These are phyloP conservation scores for Meredithiella fracta DNA, from an alignment of 2,329 filamentous ascomycete genomes.

Conservation along the genomic window DNA sequence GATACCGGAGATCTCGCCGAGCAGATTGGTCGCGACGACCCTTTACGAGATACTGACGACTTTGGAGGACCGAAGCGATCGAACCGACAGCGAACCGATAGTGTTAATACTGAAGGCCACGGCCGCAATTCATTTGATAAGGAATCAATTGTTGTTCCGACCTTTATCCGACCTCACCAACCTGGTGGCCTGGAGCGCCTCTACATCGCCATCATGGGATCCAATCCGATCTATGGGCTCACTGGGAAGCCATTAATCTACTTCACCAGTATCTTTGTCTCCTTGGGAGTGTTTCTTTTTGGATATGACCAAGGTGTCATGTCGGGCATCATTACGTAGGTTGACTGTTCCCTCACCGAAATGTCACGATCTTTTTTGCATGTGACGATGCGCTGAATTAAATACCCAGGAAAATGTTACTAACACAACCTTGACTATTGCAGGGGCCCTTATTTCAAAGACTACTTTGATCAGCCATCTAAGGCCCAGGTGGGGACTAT, in stretches of 20 bases:
- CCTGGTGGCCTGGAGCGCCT: constrained; percentile 52
- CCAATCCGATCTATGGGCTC: constrained; percentile 68
- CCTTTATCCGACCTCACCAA: constrained; percentile 38
- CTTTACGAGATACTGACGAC: constrained; percentile 53
- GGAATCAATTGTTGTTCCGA: constrained; percentile 71
- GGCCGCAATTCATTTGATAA: constrained; percentile 33
- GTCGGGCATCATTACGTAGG: constrained; percentile 56
- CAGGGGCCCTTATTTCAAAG: constrained; percentile 73
- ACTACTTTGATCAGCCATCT: constrained; percentile 83
- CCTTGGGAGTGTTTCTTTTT: constrained; percentile 73
- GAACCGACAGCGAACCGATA: constrained; percentile 25
- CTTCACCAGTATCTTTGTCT: constrained; percentile 85
- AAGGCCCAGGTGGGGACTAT: constrained; percentile 84
- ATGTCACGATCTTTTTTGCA: not conserved
- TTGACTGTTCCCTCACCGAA: constrained; percentile 5
- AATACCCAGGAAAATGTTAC: constrained; percentile 16
- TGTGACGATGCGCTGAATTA: not conserved
- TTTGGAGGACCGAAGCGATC: constrained; percentile 37
- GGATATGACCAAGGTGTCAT: constrained; percentile 85
- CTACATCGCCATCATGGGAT: constrained; percentile 72
- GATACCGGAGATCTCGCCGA: constrained; percentile 92
- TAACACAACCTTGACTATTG: not conserved
- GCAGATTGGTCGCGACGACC: constrained; percentile 72
- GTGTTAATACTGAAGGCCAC: constrained; percentile 33
- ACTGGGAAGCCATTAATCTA: constrained; percentile 95